Evolutionary conservation across 2,329 filamentous ascomycete species (phyloP).

Genomic region (Ceratocystis harringtonii): DNA sequence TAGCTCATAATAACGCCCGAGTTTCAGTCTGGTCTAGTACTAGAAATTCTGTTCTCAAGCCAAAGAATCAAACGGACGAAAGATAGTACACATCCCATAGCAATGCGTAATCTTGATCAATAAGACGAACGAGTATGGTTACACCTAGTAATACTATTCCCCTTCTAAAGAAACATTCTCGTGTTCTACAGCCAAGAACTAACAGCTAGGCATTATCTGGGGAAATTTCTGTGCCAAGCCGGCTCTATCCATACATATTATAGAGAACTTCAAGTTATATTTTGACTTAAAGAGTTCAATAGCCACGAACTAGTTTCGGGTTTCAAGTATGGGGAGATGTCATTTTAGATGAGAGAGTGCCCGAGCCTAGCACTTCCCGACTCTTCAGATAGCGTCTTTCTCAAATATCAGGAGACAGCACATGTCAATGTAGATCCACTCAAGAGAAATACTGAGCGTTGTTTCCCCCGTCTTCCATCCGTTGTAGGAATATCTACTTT

Average conservation of each 20-base stretch:
- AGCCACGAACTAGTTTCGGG: neutral
- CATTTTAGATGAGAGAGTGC: neutral
- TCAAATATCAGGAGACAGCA: too few relatives aligned
- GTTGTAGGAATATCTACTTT: neutral
- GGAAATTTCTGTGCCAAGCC: neutral
- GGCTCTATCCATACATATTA: neutral
- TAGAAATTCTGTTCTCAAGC: too few relatives aligned
- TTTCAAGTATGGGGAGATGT: neutral
- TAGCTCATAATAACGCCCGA: neutral
- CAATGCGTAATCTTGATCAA: too few relatives aligned
- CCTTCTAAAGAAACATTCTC: neutral
- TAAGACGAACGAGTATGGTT: too few relatives aligned
- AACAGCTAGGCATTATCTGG: too few relatives aligned
- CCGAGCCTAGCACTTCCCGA: neutral
- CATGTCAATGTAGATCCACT: too few relatives aligned
- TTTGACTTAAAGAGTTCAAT: neutral
- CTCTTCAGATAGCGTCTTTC: too few relatives aligned
- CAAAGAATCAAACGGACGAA: too few relatives aligned
- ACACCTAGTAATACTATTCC: too few relatives aligned
- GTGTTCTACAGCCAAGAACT: neutral
- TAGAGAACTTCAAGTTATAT: neutral
- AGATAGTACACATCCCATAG: too few relatives aligned
- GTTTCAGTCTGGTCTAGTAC: neutral
- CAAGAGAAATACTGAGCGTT: neutral
- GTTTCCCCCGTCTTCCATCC: neutral